phyloP scores from a whole-genome alignment of 306 rosid genomes.

The Acmispon strigosus region DNA sequence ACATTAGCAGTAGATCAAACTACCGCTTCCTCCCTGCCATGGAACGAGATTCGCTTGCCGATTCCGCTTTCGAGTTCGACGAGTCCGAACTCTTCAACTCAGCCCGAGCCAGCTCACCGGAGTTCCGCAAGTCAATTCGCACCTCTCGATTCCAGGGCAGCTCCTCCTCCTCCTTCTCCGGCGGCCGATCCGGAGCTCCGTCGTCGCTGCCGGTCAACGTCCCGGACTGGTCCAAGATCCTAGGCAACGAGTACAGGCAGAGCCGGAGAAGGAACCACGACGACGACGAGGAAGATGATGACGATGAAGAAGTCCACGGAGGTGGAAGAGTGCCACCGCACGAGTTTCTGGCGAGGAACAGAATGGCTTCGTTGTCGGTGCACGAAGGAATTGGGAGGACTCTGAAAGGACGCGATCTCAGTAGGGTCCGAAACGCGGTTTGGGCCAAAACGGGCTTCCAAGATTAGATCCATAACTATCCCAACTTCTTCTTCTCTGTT shows the following conservation, averaged over 20 bases:
- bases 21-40: slow-evolving; percentile 47
- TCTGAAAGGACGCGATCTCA: slow-evolving; percentile 85
- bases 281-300: slow-evolving; percentile 21
- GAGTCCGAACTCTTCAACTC: slow-evolving; percentile 73
- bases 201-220: slow-evolving; percentile 65
- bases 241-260: slow-evolving; percentile 57
- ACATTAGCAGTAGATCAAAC: slow-evolving; percentile 36
- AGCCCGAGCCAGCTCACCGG: slow-evolving; percentile 45
- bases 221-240: slow-evolving; percentile 89
- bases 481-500: neutral
- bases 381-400: slow-evolving; percentile 94
- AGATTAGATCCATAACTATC: slow-evolving; percentile 30
- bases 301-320: neutral
- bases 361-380: slow-evolving; percentile 77
- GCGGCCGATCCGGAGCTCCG: slow-evolving; percentile 30
- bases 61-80: slow-evolving; percentile 61
- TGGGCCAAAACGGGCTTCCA: slow-evolving; percentile 88
- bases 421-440: slow-evolving; percentile 74
- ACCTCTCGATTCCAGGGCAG: slow-evolving; percentile 27
- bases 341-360: slow-evolving; percentile 72
- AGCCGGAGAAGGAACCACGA: slow-evolving; percentile 21
- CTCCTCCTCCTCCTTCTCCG: neutral
- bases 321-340: slow-evolving; percentile 70
- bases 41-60: slow-evolving; percentile 33
- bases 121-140: slow-evolving; percentile 36